Evolutionary conservation across 257 asterid species (phyloP).

Genomic region (Ligustrum vulgare): DNA sequence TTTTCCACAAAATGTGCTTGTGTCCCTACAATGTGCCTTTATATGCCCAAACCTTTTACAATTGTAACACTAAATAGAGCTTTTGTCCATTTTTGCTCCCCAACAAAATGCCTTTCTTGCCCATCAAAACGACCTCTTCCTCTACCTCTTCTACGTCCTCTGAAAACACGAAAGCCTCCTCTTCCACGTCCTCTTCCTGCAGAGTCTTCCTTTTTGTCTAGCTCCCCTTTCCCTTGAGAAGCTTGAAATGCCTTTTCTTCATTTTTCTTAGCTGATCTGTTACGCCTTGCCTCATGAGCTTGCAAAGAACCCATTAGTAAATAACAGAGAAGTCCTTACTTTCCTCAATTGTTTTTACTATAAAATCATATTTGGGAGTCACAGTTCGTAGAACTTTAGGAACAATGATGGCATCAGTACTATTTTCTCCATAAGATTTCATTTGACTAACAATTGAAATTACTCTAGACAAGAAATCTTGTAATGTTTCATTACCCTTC

Average conservation of each 20-base stretch:
- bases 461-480: background rate
- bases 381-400: no score
- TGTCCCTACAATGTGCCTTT: constrained; percentile 14
- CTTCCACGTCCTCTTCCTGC: background rate
- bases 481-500: no score
- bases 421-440: no score
- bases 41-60: constrained; percentile 9
- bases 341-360: constrained; percentile 9
- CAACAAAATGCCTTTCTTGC: no score
- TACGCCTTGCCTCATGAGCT: constrained; percentile 20
- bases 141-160: background rate
- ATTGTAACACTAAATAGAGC: background rate
- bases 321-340: background rate
- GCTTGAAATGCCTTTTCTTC: constrained; percentile 12
- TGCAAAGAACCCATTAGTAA: constrained; percentile 13
- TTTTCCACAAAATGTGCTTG: constrained; percentile 3
- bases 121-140: background rate
- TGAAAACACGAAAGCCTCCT: background rate
- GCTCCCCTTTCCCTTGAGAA: constrained; percentile 1
- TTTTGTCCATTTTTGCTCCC: background rate
- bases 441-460: background rate
- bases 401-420: no score
- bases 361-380: constrained; percentile 16
- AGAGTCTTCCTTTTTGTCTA: background rate
- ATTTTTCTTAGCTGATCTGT: background rate